Evolutionary conservation across 441 rosid species (phyloP).

Genomic region (Syzygium syzygioides): DNA sequence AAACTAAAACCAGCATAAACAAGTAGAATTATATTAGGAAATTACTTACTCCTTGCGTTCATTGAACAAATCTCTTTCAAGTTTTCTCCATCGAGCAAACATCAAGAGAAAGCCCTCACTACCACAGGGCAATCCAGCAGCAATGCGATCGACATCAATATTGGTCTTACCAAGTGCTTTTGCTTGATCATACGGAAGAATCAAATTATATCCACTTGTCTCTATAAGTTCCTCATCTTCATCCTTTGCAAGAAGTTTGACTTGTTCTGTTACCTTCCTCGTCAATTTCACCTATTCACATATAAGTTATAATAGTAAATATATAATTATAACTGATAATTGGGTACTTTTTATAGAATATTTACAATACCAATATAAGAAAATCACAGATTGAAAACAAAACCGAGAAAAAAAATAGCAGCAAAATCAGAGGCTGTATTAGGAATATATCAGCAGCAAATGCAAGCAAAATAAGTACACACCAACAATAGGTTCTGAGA

Average conservation of each 20-base stretch:
- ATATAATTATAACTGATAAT: neutral
- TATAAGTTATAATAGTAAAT: neutral
- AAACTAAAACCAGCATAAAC: neutral
- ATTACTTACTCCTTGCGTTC: conserved; percentile 89
- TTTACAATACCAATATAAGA: neutral
- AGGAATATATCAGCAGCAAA: neutral
- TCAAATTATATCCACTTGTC: conserved; percentile 55
- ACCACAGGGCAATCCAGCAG: conserved; percentile 99
- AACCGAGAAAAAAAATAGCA: neutral
- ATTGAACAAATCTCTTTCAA: conserved; percentile 95
- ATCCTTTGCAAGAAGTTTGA: conserved; percentile 84
- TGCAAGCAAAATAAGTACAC: neutral
- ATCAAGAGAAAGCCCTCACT: conserved; percentile 99
- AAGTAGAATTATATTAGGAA: conserved; percentile 4
- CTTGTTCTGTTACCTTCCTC: conserved; percentile 96
- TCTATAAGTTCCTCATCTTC: conserved; percentile 93
- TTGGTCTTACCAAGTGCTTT: conserved; percentile 98
- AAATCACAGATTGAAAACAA: neutral
- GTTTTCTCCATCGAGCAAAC: conserved; percentile 99
- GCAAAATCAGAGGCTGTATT: neutral
- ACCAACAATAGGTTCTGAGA: neutral
- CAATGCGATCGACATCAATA: conserved; percentile 94
- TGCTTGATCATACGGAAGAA: conserved; percentile 99
- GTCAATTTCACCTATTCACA: conserved; percentile 61
- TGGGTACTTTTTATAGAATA: neutral